Evolutionary conservation across 2,329 filamentous ascomycete genomes (phyloP), one percentile per base, ranked within the genome.

Genomic region (Talaromyces albobiverticillius): DNA sequence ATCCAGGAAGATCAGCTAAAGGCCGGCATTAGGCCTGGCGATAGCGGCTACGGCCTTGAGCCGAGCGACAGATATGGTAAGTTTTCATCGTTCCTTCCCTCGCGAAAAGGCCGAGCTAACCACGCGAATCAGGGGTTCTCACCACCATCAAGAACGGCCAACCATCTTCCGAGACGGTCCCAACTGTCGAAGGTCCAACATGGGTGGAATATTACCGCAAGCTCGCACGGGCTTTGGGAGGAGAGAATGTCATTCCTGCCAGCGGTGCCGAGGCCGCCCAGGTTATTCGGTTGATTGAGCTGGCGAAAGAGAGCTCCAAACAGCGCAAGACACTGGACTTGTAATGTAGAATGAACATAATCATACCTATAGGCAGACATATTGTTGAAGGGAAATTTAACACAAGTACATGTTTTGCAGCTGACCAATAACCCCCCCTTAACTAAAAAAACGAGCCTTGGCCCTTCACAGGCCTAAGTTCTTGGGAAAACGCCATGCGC

Each of bases 1-100:
- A 75, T 83, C 1, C 89, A 93, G 70, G 89, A 94, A 73, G 82
- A 85, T 53, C 87, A 90, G 68, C 79, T 92, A 51, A 82, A 82
- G 67, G 77, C 73, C 2, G 88, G 88, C 8, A 70, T 82, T 61
- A 80, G 77, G 67, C 83, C 84, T 6, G 78, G 79, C 0, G 84
- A 89, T 53, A 67, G 76, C 3, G 79, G 74, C 3, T 92, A 89
- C 64, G 89, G 86, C 2, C 68, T 80, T 36, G 89, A 92, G 63
- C 75, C 78, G 9, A 73, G 77, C 48, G 75, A 81, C 36, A 76
- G 78, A 60, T 80, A 82, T 51, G 85, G 86, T 59, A 79, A 67
- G 55, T 46, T 16, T 9, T 18, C n/a, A 22, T 40, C 18, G 23
- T 31, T 3, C 16, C 20, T 3, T 20, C 4, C 6, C 6, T 4